Conservation (phyloP, 306 rosid genomes). For the Arachis hypogaea region DNA sequence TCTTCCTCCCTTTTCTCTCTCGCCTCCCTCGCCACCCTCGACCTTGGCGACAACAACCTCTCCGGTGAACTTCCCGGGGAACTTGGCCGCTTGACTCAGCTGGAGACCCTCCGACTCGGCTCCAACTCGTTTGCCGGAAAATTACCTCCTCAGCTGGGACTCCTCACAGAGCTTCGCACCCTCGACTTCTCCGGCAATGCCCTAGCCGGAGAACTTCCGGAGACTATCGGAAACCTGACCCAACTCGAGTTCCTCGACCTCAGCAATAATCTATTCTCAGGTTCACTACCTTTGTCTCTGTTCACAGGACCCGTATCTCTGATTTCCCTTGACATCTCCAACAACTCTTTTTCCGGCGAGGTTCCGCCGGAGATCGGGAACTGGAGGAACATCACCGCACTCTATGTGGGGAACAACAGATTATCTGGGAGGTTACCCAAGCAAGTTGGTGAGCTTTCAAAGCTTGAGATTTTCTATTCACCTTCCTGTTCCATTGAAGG, state of each 20-base stretch:
- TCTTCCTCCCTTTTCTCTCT: conserved; percentile 58
- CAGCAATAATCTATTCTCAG: conserved; percentile 72
- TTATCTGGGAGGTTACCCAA: conserved; percentile 75
- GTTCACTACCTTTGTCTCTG: conserved; percentile 68
- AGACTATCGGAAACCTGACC: conserved; percentile 67
- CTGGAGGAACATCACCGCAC: conserved; percentile 66
- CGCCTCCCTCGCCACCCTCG: conserved; percentile 54
- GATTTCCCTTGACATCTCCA: conserved; percentile 75
- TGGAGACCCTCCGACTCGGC: conserved; percentile 60
- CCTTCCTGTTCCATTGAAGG: conserved; percentile 78
- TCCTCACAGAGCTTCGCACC: conserved; percentile 44
- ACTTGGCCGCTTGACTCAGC: conserved; percentile 45
- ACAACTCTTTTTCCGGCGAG: conserved; percentile 78
- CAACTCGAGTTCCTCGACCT: conserved; percentile 67
- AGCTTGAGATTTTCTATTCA: conserved; percentile 59
- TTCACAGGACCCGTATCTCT: conserved; percentile 60
- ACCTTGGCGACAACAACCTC: conserved; percentile 65
- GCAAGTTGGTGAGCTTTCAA: conserved; percentile 70
- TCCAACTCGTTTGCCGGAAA: conserved; percentile 61
- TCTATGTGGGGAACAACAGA: conserved; percentile 66
- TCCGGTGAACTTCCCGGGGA: conserved; percentile 64
- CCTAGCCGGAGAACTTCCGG: conserved; percentile 64
- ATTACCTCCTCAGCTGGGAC: conserved; percentile 64
- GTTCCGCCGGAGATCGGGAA: conserved; percentile 70
- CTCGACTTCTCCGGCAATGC: conserved; percentile 76